These are phyloP conservation scores for Austroboletus rostrupii DNA, from an alignment of 1,284 basidiomycete genomes.

Conservation along the genomic window DNA sequence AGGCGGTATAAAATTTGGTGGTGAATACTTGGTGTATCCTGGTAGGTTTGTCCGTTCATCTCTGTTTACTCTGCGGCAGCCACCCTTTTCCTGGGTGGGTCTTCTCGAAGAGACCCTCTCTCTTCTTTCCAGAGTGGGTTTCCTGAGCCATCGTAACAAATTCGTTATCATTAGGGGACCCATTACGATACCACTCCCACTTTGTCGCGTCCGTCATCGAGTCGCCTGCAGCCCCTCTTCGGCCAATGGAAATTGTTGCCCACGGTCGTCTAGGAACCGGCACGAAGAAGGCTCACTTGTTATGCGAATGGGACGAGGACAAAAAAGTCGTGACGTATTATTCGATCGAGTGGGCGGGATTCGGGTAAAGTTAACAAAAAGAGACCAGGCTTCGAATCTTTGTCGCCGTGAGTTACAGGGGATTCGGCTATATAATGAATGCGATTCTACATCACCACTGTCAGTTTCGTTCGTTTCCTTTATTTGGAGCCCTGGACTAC, in stretches of 20 bases:
- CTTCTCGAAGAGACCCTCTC: background rate
- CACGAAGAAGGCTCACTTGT: slow-evolving; percentile 93
- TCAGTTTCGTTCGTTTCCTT: no score
- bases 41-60: slow-evolving; percentile 46
- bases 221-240: slow-evolving; percentile 55
- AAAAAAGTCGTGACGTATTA: slow-evolving; percentile 69
- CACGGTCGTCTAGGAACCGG: slow-evolving; percentile 95
- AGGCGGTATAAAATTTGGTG: slow-evolving; percentile 89
- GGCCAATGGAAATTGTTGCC: slow-evolving; percentile 90
- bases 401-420: no score
- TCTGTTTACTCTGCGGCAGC: background rate
- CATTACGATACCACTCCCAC: slow-evolving; percentile 94
- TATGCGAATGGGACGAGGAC: slow-evolving; percentile 84
- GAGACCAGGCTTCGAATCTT: background rate
- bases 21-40: slow-evolving; percentile 94
- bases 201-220: slow-evolving; percentile 84
- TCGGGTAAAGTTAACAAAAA: slow-evolving; percentile 51
- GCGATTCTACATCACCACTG: no score
- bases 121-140: slow-evolving; percentile 1
- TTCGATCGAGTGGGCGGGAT: slow-evolving; percentile 90
- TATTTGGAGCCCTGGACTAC: no score
- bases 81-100: background rate
- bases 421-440: no score
- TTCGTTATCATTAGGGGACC: slow-evolving; percentile 66
- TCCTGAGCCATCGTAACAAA: slow-evolving; percentile 1